A percentile compares a stretch with the other conserved stretches of the same genome.
These are phyloP conservation scores for Delitschia confertaspora DNA, from an alignment of 495 filamentous ascomycete genomes.

Conservation along the genomic window DNA sequence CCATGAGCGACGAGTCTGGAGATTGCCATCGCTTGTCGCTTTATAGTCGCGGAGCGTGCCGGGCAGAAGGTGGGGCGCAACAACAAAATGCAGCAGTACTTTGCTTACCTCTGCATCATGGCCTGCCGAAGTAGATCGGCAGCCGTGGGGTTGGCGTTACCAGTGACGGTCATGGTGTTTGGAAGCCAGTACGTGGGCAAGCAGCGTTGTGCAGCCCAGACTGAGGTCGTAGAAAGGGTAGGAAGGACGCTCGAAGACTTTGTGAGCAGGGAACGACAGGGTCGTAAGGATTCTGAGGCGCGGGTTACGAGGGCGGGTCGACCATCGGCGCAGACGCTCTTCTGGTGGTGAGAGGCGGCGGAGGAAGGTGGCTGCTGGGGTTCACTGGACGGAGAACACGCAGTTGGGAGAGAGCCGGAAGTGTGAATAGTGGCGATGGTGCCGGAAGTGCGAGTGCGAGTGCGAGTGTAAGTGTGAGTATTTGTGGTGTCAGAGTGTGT, in stretches of 20 bases:
- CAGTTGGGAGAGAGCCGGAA: too few relatives aligned
- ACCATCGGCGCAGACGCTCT: constrained; percentile 8
- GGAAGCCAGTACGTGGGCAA: constrained; percentile 16
- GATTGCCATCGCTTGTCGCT: too few relatives aligned
- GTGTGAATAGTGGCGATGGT: too few relatives aligned
- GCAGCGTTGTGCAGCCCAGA: constrained; percentile 1
- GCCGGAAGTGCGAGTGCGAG: too few relatives aligned
- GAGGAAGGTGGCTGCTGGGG: too few relatives aligned
- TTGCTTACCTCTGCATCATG: constrained; percentile 42
- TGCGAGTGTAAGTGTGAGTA: too few relatives aligned
- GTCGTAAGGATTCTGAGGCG: constrained; percentile 6
- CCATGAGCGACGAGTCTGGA: too few relatives aligned
- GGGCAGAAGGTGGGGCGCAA: not conserved
- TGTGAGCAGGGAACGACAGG: not conserved
- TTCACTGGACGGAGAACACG: too few relatives aligned
- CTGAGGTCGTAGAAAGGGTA: constrained; percentile 18
- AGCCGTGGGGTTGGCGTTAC: constrained; percentile 40
- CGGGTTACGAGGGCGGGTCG: constrained; percentile 18
- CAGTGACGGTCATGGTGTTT: constrained; percentile 9
- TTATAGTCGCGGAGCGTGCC: too few relatives aligned
- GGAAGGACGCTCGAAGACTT: constrained; percentile 22
- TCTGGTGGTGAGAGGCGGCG: not conserved
- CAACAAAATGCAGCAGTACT: not conserved
- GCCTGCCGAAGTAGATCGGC: constrained; percentile 47
- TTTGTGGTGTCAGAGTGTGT: too few relatives aligned